Evolutionary conservation across 306 rosid species (phyloP), one percentile per base, ranked within the genome.

Genomic region (Dalbergia cochinchinensis): DNA sequence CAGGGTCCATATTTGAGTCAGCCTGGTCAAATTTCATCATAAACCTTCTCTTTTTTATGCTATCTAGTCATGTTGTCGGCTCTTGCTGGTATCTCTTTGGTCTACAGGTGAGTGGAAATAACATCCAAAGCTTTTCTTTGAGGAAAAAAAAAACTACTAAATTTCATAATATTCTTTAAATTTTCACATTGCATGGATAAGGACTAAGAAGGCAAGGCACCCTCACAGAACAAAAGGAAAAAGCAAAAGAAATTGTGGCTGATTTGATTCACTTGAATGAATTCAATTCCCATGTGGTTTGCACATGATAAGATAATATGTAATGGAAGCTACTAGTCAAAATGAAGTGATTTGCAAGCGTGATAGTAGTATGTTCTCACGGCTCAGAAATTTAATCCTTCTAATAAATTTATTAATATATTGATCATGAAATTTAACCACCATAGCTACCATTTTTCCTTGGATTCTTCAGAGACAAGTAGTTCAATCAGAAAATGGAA

Each of bases 11-110:
- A 79, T 94, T 94, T 83, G 94, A 90, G 86, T 90, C 96, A 22
- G 94, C 94, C 10, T 87, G 94, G 96, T 86, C 90, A 15, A 91
- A 92, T 83, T 89, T 92, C 72, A 59, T 94, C 11, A 89, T 94
- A 69, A 91, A 94, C 85, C 97, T 92, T 83, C 87, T 89, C 80
- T 86, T 90, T 34, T 90, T 77, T 76, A 85, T 92, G 83, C 85
- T 94, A 50, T 69, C 93, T 69, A 87, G 93, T 74, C 98, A 92
- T 73, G 61, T 92, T 73, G 92, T 92, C 31, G 98, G 98, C 55
- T 87, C 98, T 15, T 78, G 84, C 77, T 94, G 97, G 97, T 94
- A 92, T 75, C 97, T 92, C 45, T 71, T 94, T 16, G 98, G 97
- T 65, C 87, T 92, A 73, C 97, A 94, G 92, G 98, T 88, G 61